Conservation (phyloP, 2,329 filamentous ascomycete species). For the Neofusicoccum sp. region DNA sequence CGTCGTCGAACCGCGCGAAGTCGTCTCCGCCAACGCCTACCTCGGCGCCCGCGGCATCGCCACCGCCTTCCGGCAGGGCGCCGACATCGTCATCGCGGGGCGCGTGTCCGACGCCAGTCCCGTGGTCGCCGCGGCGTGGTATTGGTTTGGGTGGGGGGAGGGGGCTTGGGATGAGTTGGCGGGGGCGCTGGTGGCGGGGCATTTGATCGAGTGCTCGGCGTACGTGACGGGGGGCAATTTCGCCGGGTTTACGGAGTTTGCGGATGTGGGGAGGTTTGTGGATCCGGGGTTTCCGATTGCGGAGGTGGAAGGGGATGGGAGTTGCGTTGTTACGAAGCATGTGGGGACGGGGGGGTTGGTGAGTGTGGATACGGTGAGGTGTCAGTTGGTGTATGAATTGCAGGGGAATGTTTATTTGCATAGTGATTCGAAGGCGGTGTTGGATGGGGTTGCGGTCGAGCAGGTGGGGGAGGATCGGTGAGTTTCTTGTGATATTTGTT, state of each 20-base stretch:
- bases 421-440: conserved; percentile 44
- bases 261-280: conserved; percentile 39
- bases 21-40: conserved; percentile 44
- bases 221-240: conserved; percentile 59
- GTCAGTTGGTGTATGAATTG: conserved; percentile 48
- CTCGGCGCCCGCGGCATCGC: conserved; percentile 46
- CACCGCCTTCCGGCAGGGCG: conserved; percentile 30
- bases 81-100: conserved; percentile 36
- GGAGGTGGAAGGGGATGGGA: conserved; percentile 48
- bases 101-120: conserved; percentile 35
- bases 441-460: conserved; percentile 35
- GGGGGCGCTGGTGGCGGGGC: conserved; percentile 51
- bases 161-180: conserved; percentile 52
- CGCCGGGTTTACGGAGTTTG: conserved; percentile 49
- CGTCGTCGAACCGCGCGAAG: conserved; percentile 33
- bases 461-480: conserved; percentile 30
- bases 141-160: conserved; percentile 55
- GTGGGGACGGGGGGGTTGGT: conserved; percentile 29
- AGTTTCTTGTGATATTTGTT: neutral
- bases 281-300: conserved; percentile 51
- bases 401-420: conserved; percentile 48
- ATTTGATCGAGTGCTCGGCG: conserved; percentile 55
- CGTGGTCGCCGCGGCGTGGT: conserved; percentile 57
- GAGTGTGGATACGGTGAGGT: conserved; percentile 34
- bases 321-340: conserved; percentile 51